These are phyloP conservation scores for Umbelopsis sp. DNA, from an alignment of 192 early-diverging fungal genomes.

Conservation along the genomic window DNA sequence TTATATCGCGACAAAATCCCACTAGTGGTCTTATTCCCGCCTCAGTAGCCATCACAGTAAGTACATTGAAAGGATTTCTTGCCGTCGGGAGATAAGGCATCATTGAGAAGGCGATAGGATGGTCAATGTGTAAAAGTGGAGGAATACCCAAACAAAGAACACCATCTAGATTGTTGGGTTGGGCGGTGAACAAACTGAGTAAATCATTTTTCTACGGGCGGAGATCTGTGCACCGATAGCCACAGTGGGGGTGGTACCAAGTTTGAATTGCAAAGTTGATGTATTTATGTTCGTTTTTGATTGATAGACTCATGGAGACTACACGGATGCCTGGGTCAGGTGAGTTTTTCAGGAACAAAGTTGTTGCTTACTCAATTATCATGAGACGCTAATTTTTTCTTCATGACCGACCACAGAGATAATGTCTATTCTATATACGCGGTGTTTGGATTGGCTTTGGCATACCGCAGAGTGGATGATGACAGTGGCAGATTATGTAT, in stretches of 20 bases:
- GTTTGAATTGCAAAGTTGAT: too few relatives aligned
- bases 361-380: not conserved
- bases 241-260: not conserved
- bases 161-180: too few relatives aligned
- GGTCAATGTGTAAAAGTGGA: not conserved
- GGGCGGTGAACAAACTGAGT: too few relatives aligned
- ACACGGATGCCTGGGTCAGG: constrained; percentile 90
- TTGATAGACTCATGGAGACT: constrained; percentile 75
- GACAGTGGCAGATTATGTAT: constrained; percentile 79
- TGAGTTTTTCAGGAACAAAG: constrained; percentile 34
- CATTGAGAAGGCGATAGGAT: too few relatives aligned
- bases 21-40: constrained; percentile 87
- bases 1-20: constrained; percentile 78
- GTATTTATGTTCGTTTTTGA: not conserved
- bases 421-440: constrained; percentile 89
- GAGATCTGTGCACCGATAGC: constrained; percentile 4
- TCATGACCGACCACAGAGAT: constrained; percentile 54
- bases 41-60: constrained; percentile 78
- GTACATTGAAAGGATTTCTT: not conserved
- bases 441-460: constrained; percentile 81
- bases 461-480: constrained; percentile 85
- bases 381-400: not conserved
- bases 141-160: too few relatives aligned
- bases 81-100: not conserved
- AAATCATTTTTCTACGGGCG: not conserved